Base-by-base conservation (phyloP, 2,329 filamentous ascomycete genomes). In the Colletotrichum camelliae region DNA sequence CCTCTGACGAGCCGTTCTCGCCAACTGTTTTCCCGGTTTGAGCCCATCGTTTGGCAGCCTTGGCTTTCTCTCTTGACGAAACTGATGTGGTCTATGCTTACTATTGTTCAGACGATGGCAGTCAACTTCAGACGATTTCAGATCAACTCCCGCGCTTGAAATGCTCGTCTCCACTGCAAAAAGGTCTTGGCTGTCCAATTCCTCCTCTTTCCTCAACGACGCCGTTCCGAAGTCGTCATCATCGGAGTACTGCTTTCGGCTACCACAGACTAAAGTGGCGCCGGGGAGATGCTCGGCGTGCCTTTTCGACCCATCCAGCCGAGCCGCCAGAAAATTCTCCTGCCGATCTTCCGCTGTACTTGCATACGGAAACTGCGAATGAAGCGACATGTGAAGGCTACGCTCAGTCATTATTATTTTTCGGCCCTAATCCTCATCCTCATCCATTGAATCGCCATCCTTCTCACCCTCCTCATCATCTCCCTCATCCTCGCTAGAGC, bases 401-500 rank as follows among this genome's bases (percentile, higher is more conserved):
- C 33, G 68, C 57, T 31, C 24, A 70, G 58, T 31, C 43, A 24
- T 64, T 31, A 35, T 52, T 27, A 60, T 43, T 27, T 29, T 27
- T 43, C 35, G 37, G 27, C 37, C 31, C 29, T 72, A 75, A 35
- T 75, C 69, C 39, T 82, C 90, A 80, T 91, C 89, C 79, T 92
- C 89, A 69, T 91, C 90, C 90, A 92, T 92, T 3, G 88, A 90
- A 52, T 89, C 88, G 1, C 83, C 85, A 48, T 84, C 86, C 35
- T 85, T 85, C 67, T 83, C 79, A 10, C 84, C 85, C 37, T 84
- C 87, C 37, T 85, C 85, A 55, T 82, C 79, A 8, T 81, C 83
- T 33, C 86, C 90, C 48, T 86, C 90, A 16, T 89, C 90, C 62
- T 90, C 90, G 74, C 92, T 92, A 66, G 90, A 91, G 77, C 94